Evolutionary conservation across 495 filamentous ascomycete genomes (phyloP).

Genomic region (Annulohypoxylon nitens): DNA sequence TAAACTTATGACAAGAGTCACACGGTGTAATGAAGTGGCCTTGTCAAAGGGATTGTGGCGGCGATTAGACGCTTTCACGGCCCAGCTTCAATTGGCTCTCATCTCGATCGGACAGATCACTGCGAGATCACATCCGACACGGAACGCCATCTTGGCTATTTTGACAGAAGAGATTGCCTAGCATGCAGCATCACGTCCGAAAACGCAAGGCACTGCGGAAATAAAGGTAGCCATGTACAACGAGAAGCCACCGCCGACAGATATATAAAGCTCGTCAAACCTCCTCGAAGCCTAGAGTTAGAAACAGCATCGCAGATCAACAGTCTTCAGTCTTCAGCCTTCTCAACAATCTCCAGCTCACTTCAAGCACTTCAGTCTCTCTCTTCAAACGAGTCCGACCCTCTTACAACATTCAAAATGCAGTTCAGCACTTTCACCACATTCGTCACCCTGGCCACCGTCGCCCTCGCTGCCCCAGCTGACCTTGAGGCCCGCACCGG

Average conservation of each 20-base stretch:
- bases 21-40: conserved; percentile 31
- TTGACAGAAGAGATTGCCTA: conserved; percentile 16
- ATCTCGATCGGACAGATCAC: conserved; percentile 32
- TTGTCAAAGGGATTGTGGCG: conserved; percentile 19
- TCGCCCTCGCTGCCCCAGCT: conserved; percentile 42
- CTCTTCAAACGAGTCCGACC: conserved; percentile 15
- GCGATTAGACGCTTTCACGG: conserved; percentile 2
- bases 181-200: conserved; percentile 23
- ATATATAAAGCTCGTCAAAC: conserved; percentile 28
- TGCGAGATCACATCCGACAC: conserved; percentile 23
- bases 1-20: conserved; percentile 35
- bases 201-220: conserved; percentile 11
- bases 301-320: conserved; percentile 37
- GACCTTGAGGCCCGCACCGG: conserved; percentile 33
- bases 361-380: conserved; percentile 15
- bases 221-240: background rate
- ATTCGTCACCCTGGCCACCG: conserved; percentile 43
- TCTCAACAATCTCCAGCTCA: conserved; percentile 32
- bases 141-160: conserved; percentile 20
- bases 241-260: background rate
- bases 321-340: conserved; percentile 29
- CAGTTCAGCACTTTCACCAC: conserved; percentile 44
- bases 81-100: conserved; percentile 9
- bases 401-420: conserved; percentile 39
- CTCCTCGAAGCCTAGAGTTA: conserved; percentile 22